Evolutionary conservation across 1,284 basidiomycete species (phyloP).

Genomic region (Xanthoconium separans): DNA sequence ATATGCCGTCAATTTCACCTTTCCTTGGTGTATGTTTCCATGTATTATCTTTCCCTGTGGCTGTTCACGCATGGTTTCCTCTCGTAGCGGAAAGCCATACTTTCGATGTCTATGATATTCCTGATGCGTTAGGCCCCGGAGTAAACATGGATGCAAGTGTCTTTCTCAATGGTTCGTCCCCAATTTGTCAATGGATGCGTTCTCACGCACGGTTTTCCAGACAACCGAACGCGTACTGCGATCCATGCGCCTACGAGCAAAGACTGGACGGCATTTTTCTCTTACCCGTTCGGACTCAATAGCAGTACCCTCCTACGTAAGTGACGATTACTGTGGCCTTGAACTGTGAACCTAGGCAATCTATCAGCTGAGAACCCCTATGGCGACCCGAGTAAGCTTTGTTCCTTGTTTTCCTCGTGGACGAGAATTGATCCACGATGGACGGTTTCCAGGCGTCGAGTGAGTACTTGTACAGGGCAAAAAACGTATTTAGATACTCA

Average conservation of each 20-base stretch:
- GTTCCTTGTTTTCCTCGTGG: not conserved
- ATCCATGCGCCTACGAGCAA: conserved; percentile 70
- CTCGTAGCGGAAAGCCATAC: conserved; percentile 33
- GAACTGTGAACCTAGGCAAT: conserved; percentile 4
- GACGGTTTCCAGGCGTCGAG: conserved; percentile 42
- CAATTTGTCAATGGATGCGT: not conserved
- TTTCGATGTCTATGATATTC: conserved; percentile 51
- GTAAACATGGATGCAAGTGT: conserved; percentile 42
- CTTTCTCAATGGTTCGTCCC: conserved; percentile 58
- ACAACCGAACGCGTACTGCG: conserved; percentile 50
- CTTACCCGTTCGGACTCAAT: conserved; percentile 52
- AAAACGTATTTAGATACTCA: conserved; percentile 3
- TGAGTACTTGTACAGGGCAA: conserved; percentile 33
- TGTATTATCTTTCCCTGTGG: not conserved
- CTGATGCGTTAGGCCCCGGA: conserved; percentile 51
- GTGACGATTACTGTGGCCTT: conserved; percentile 8
- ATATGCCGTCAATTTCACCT: conserved; percentile 60
- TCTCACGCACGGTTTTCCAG: conserved; percentile 32
- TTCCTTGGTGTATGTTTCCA: conserved; percentile 59
- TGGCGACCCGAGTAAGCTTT: conserved; percentile 44
- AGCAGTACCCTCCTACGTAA: conserved; percentile 25
- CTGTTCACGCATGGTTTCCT: not conserved
- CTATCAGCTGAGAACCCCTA: conserved; percentile 11
- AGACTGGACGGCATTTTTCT: conserved; percentile 48
- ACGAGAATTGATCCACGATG: not conserved